Conservation (phyloP, 306 rosid species). For the Senna tora region DNA sequence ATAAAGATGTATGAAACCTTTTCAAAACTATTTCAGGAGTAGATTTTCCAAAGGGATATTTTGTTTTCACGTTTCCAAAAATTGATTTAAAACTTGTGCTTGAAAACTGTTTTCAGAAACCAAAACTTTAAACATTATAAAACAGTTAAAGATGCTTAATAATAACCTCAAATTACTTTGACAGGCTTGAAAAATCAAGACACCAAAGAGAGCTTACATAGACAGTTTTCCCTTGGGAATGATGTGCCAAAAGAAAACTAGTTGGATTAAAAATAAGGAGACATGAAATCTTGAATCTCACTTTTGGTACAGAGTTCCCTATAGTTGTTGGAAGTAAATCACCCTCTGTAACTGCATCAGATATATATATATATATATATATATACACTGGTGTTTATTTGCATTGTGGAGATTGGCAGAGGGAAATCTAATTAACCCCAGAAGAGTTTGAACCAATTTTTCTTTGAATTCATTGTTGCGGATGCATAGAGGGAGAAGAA, state of each 20-base stretch:
- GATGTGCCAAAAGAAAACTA: slow-evolving; percentile 43
- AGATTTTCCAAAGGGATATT: not conserved
- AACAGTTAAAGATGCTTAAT: not conserved
- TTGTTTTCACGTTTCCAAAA: not conserved
- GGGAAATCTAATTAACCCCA: slow-evolving; percentile 40
- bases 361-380: not conserved
- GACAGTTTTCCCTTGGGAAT: slow-evolving; percentile 47
- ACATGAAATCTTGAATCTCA: slow-evolving; percentile 44
- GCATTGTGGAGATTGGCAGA: slow-evolving; percentile 39
- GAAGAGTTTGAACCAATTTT: slow-evolving; percentile 43
- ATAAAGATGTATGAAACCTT: not conserved
- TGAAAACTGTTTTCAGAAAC: not conserved
- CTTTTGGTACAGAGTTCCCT: slow-evolving; percentile 42
- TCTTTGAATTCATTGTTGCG: slow-evolving; percentile 47
- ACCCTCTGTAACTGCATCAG: slow-evolving; percentile 37
- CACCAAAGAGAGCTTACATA: slow-evolving; percentile 37
- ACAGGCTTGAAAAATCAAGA: slow-evolving; percentile 55
- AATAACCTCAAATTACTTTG: slow-evolving; percentile 26
- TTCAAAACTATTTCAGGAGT: not conserved
- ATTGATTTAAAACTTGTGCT: not conserved
- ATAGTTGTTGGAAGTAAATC: slow-evolving; percentile 33
- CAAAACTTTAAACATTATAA: not conserved
- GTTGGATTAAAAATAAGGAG: slow-evolving; percentile 49
- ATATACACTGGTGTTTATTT: slow-evolving; percentile 40
- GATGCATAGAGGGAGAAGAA: slow-evolving; percentile 46